Evolutionary conservation across 148 eudicot species (phyloP).

Genomic region (Salicornia ramosissima): DNA sequence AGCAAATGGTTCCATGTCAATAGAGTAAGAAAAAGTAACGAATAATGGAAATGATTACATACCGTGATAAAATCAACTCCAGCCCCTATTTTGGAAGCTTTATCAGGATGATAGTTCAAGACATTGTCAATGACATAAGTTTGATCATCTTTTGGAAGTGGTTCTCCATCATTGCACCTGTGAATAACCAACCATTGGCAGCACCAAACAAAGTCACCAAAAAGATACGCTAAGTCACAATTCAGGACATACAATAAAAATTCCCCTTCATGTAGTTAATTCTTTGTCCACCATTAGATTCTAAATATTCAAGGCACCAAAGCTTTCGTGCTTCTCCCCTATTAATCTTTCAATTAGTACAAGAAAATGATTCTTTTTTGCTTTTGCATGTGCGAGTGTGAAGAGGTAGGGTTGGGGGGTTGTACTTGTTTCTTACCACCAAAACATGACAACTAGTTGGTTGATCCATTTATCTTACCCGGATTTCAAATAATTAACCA

Average conservation of each 20-base stretch:
- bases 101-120: constrained; percentile 75
- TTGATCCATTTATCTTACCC: no score
- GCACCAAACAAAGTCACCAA: constrained; percentile 7
- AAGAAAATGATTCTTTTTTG: no score
- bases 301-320: neutral
- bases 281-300: neutral
- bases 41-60: constrained; percentile 15
- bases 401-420: neutral
- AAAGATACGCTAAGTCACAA: neutral
- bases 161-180: constrained; percentile 87
- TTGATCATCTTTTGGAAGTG: constrained; percentile 73
- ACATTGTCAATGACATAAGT: constrained; percentile 56
- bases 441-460: no score
- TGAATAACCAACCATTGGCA: constrained; percentile 22
- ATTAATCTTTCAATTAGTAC: no score
- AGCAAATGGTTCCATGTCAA: no score
- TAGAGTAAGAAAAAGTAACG: no score
- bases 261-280: neutral
- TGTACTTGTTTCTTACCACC: no score
- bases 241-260: neutral
- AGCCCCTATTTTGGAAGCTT: constrained; percentile 66
- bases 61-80: constrained; percentile 77
- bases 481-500: neutral
- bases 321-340: no score
- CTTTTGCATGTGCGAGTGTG: no score